Conservation (phyloP, 2,329 filamentous ascomycete species). For the Myriosclerotinia curreyana region DNA sequence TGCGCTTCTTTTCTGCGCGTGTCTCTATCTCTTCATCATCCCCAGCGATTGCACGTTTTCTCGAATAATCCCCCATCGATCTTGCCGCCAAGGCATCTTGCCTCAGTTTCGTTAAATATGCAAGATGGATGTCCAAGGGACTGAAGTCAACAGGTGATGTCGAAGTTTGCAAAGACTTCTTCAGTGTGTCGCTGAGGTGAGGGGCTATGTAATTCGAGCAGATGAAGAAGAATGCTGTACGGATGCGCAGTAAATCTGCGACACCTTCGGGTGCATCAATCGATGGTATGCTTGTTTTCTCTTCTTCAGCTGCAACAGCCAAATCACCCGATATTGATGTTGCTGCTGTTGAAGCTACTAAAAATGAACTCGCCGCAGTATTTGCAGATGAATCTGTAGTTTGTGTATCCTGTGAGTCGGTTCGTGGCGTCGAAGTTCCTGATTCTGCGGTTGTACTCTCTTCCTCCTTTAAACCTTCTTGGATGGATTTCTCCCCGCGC, state of each 20-base stretch:
- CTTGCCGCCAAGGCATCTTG: constrained; percentile 69
- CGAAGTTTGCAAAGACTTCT: constrained; percentile 41
- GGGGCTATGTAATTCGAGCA: constrained; percentile 48
- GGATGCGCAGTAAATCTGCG: constrained; percentile 46
- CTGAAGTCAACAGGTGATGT: constrained; percentile 58
- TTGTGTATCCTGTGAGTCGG: constrained; percentile 38
- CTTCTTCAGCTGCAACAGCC: constrained; percentile 23
- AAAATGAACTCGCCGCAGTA: constrained; percentile 41
- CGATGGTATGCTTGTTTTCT: constrained; percentile 30
- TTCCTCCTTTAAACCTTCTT: constrained; percentile 36
- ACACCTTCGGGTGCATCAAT: constrained; percentile 41
- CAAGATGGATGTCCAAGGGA: constrained; percentile 67
- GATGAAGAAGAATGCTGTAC: constrained; percentile 50
- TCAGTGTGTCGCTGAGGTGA: constrained; percentile 41
- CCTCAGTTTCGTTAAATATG: constrained; percentile 62
- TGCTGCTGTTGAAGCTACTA: constrained; percentile 41
- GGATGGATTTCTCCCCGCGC: constrained; percentile 49
- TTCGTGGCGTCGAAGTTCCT: constrained; percentile 36
- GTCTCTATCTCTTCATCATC: constrained; percentile 57
- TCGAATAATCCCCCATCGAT: constrained; percentile 65
- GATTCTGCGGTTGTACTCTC: constrained; percentile 28
- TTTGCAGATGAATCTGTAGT: constrained; percentile 37
- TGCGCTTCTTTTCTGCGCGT: constrained; percentile 75
- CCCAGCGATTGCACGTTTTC: constrained; percentile 65
- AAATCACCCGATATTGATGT: constrained; percentile 40